Evolutionary conservation across 176 grass and related monocot genomes (phyloP).

Genomic region (Pontederia crassipes): DNA sequence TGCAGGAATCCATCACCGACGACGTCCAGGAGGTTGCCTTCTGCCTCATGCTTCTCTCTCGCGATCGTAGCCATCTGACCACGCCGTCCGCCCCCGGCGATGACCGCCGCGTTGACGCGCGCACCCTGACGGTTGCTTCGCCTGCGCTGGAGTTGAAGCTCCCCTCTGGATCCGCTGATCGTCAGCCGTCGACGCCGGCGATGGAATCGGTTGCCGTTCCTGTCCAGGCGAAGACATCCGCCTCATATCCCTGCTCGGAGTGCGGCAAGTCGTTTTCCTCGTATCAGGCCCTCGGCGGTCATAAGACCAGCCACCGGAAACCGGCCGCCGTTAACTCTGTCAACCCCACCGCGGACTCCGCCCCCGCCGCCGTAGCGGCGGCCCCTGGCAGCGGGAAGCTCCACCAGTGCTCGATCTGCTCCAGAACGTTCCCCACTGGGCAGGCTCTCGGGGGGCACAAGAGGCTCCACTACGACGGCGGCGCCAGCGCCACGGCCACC

Average conservation of each 20-base stretch:
- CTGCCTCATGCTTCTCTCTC: slow-evolving; percentile 62
- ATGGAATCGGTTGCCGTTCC: not conserved
- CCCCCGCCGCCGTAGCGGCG: slow-evolving; percentile 1
- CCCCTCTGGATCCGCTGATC: not conserved
- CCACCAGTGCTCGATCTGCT: slow-evolving; percentile 65
- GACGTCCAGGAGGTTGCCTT: slow-evolving; percentile 54
- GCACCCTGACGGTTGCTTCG: no score
- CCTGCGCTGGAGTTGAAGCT: no score
- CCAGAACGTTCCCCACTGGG: slow-evolving; percentile 61
- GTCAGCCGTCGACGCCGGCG: not conserved
- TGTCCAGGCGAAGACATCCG: not conserved
- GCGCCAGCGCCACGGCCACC: slow-evolving; percentile 32
- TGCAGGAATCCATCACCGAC: slow-evolving; percentile 8
- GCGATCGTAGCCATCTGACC: slow-evolving; percentile 13
- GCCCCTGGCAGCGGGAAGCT: not conserved
- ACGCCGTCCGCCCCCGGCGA: not conserved
- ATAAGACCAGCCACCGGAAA: slow-evolving; percentile 85
- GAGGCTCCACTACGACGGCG: slow-evolving; percentile 71
- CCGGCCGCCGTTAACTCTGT: not conserved
- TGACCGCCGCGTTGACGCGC: no score
- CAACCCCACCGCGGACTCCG: not conserved
- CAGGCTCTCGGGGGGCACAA: slow-evolving; percentile 87
- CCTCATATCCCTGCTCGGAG: slow-evolving; percentile 53
- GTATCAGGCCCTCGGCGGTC: slow-evolving; percentile 83
- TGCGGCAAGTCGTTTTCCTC: slow-evolving; percentile 72